These are phyloP conservation scores for Fistulinella prunicolor DNA, from an alignment of 768 basidiomycete genomes.

Conservation along the genomic window DNA sequence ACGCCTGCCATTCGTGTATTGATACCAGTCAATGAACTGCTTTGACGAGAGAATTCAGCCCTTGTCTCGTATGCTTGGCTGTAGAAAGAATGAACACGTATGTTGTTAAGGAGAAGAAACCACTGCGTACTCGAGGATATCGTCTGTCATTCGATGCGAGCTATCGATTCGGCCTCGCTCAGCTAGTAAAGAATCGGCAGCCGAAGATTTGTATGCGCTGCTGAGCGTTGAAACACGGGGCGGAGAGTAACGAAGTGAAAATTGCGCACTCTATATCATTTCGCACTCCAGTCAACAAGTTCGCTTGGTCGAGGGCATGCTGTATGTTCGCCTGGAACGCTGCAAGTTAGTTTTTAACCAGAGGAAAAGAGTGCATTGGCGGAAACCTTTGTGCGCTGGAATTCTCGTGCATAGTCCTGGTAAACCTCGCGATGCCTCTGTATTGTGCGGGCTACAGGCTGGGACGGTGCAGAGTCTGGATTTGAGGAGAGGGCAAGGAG, in stretches of 20 bases:
- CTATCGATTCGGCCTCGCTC: slow-evolving; percentile 90
- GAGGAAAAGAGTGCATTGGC: background rate
- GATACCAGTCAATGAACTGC: slow-evolving; percentile 69
- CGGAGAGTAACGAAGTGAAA: background rate
- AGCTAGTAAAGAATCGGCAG: slow-evolving; percentile 80
- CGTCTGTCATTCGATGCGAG: slow-evolving; percentile 93
- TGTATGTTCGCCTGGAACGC: slow-evolving; percentile 71
- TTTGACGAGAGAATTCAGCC: slow-evolving; percentile 85
- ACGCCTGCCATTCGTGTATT: slow-evolving; percentile 83
- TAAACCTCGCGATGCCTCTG: slow-evolving; percentile 89
- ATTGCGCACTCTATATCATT: slow-evolving; percentile 88
- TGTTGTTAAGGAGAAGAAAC: background rate
- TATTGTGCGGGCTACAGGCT: slow-evolving; percentile 84
- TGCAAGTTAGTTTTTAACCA: background rate
- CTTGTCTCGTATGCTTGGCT: slow-evolving; percentile 98
- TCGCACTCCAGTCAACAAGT: slow-evolving; percentile 84
- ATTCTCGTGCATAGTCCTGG: slow-evolving; percentile 83
- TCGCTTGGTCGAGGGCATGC: slow-evolving; percentile 80
- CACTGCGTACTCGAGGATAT: slow-evolving; percentile 71
- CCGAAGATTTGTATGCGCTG: slow-evolving; percentile 89
- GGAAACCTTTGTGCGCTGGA: slow-evolving; percentile 78
- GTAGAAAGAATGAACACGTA: slow-evolving; percentile 1
- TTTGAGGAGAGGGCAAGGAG: slow-evolving; percentile 64
- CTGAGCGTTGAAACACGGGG: background rate
- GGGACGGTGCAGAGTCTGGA: slow-evolving; percentile 63